Percentiles rank a stretch among this genome's conserved stretches.
Evolutionary conservation across 2,329 filamentous ascomycete genomes (phyloP).

Genomic region (Cladorrhinum sp.): DNA sequence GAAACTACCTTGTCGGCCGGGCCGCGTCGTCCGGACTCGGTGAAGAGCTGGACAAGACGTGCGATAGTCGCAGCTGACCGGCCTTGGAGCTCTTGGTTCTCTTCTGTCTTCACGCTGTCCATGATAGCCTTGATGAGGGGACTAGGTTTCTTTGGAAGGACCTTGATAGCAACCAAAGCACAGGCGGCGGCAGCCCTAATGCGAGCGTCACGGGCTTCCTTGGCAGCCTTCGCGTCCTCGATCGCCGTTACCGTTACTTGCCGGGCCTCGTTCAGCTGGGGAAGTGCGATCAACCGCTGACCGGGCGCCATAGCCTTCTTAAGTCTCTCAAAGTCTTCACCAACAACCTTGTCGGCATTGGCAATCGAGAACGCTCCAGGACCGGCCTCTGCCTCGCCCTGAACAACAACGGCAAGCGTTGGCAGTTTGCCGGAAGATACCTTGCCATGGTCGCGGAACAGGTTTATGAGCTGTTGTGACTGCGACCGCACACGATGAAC

Average conservation of each 20-base stretch:
- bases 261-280: constrained; percentile 75
- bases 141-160: constrained; percentile 89
- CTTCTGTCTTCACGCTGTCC: constrained; percentile 96
- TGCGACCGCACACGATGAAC: constrained; percentile 87
- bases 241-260: constrained; percentile 69
- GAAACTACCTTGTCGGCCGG: constrained; percentile 94
- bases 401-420: constrained; percentile 81
- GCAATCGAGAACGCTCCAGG: constrained; percentile 86
- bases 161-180: constrained; percentile 80
- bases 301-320: constrained; percentile 87
- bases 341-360: constrained; percentile 84
- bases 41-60: constrained; percentile 80
- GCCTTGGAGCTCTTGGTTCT: constrained; percentile 82
- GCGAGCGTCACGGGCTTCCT: constrained; percentile 78
- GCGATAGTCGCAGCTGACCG: constrained; percentile 85
- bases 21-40: constrained; percentile 71
- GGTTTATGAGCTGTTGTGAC: constrained; percentile 82
- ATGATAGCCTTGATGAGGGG: constrained; percentile 94
- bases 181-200: constrained; percentile 84
- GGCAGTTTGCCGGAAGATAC: constrained; percentile 74
- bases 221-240: constrained; percentile 73
- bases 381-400: constrained; percentile 87
- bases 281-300: constrained; percentile 77
- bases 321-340: constrained; percentile 79
- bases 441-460: constrained; percentile 89